Evolutionary conservation across 805 yeast genomes (phyloP).

Genomic region (Metschnikowia gelsemii): DNA sequence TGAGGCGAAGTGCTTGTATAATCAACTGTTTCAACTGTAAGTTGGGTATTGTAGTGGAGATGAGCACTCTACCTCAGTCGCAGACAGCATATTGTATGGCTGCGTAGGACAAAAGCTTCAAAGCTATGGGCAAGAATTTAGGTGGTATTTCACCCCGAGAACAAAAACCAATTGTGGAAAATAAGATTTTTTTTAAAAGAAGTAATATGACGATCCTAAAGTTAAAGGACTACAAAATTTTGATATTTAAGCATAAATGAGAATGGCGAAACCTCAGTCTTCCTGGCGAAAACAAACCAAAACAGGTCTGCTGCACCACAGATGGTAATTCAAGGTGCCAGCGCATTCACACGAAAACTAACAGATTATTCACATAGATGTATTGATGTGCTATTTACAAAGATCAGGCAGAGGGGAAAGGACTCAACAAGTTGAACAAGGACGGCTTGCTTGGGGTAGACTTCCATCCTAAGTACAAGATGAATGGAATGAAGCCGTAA

Average conservation of each 20-base stretch:
- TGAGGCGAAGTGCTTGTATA: not conserved
- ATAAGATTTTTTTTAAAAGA: not conserved
- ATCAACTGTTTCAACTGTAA: not conserved
- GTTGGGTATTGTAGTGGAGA: not conserved
- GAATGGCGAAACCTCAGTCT: too few species aligned
- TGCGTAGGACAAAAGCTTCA: not conserved
- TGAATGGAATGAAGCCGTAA: conserved; percentile 96
- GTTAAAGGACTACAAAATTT: too few species aligned
- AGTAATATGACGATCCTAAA: too few species aligned
- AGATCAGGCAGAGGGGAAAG: conserved; percentile 68
- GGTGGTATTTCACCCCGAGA: too few species aligned
- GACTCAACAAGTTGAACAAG: conserved; percentile 71
- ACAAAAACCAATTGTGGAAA: too few species aligned
- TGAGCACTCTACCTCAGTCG: conserved; percentile 1
- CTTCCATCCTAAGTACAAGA: conserved; percentile 74
- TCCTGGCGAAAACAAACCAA: too few species aligned
- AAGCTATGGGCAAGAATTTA: too few species aligned
- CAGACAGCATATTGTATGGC: not conserved
- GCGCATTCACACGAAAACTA: not conserved
- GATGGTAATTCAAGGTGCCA: too few species aligned
- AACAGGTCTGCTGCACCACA: too few species aligned
- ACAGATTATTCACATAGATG: not conserved
- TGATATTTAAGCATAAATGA: too few species aligned
- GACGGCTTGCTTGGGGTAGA: conserved; percentile 83
- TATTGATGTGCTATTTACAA: conserved; percentile 20